Conservation (phyloP, 768 basidiomycete species). For the Candolleomyces aberdarensis region DNA sequence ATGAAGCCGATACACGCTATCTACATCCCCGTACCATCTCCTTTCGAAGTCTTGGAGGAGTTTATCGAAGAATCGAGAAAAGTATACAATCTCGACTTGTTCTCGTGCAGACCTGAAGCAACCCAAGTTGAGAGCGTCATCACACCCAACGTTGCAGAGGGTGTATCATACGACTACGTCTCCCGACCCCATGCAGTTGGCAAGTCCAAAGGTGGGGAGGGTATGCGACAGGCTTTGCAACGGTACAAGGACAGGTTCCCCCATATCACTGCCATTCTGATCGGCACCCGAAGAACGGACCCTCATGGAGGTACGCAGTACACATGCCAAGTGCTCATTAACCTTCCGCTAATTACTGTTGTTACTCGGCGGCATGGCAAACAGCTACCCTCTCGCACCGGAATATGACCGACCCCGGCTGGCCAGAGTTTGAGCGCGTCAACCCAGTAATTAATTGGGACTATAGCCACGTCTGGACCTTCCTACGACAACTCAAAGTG, state of each 20-base stretch:
- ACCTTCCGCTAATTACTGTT: background rate
- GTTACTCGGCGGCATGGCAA: background rate
- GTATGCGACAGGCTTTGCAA: conserved; percentile 78
- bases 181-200: conserved; percentile 37
- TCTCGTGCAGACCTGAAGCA: conserved; percentile 46
- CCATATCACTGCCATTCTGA: conserved; percentile 73
- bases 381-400: conserved; percentile 68
- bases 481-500: conserved; percentile 68
- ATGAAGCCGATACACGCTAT: conserved; percentile 58
- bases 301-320: conserved; percentile 83
- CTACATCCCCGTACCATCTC: conserved; percentile 88
- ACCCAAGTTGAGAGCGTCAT: conserved; percentile 43
- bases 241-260: conserved; percentile 67
- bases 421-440: conserved; percentile 88
- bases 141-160: conserved; percentile 29
- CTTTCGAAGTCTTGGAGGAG: conserved; percentile 77
- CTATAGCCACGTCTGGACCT: conserved; percentile 87
- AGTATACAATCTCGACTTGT: conserved; percentile 75
- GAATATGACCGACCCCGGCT: conserved; percentile 82
- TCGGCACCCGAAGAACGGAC: conserved; percentile 87
- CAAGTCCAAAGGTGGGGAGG: conserved; percentile 57
- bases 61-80: conserved; percentile 70
- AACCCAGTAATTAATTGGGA: conserved; percentile 97
- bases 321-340: background rate
- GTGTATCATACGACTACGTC: conserved; percentile 14